Evolutionary conservation across 805 yeast genomes (phyloP).

Genomic region (Saturnispora dispora): DNA sequence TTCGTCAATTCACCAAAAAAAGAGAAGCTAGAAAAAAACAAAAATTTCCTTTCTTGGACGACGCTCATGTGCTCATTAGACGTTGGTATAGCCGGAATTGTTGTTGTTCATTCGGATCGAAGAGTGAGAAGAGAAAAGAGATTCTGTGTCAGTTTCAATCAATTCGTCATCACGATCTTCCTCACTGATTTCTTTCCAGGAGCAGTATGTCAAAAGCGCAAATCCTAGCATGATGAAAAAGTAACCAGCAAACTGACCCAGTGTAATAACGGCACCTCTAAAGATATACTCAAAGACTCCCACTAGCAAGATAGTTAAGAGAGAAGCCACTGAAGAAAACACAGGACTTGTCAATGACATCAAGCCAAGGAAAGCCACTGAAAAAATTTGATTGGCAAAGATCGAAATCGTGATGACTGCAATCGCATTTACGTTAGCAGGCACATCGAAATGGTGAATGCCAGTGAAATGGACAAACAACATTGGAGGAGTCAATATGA

Average conservation of each 20-base stretch:
- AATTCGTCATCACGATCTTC: slow-evolving; percentile 31
- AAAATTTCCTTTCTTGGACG: background rate
- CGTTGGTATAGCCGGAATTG: background rate
- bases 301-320: slow-evolving; percentile 70
- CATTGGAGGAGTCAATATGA: slow-evolving; percentile 40
- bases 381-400: slow-evolving; percentile 55
- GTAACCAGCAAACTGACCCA: slow-evolving; percentile 60
- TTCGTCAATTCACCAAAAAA: background rate
- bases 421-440: slow-evolving; percentile 35
- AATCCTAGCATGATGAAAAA: slow-evolving; percentile 62
- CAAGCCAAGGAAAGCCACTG: slow-evolving; percentile 62
- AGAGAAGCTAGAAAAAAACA: background rate
- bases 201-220: slow-evolving; percentile 50
- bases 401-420: slow-evolving; percentile 43
- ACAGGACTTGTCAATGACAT: slow-evolving; percentile 86
- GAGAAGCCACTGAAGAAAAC: slow-evolving; percentile 49
- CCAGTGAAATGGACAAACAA: slow-evolving; percentile 43
- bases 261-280: slow-evolving; percentile 48
- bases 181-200: slow-evolving; percentile 51
- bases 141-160: slow-evolving; percentile 27
- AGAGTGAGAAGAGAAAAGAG: background rate
- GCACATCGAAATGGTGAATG: slow-evolving; percentile 48
- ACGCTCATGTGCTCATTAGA: background rate
- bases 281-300: slow-evolving; percentile 67
- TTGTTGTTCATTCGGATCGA: background rate